Evolutionary conservation across 768 basidiomycete genomes (phyloP).

Genomic region (Clitopilus passeckerianus): DNA sequence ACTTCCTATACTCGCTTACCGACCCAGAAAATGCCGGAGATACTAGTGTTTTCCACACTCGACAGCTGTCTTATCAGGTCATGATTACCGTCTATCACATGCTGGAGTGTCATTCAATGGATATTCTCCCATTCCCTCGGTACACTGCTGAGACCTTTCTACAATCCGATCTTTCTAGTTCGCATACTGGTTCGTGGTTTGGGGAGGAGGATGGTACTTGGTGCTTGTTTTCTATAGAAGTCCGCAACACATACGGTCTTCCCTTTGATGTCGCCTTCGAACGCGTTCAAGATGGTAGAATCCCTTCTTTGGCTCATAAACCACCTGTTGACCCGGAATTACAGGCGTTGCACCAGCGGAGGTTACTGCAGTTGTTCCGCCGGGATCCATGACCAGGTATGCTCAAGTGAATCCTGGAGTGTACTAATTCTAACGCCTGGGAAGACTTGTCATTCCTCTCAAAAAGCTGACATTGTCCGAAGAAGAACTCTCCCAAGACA

Average conservation of each 20-base stretch:
- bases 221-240: constrained; percentile 86
- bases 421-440: background rate
- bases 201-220: constrained; percentile 37
- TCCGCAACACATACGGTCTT: constrained; percentile 87
- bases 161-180: constrained; percentile 8
- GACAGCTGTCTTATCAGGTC: constrained; percentile 85
- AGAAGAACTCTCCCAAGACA: constrained; percentile 53
- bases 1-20: constrained; percentile 78
- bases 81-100: constrained; percentile 94
- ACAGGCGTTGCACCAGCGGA: constrained; percentile 36
- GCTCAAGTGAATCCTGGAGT: constrained; percentile 10
- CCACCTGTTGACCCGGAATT: constrained; percentile 3
- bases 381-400: constrained; percentile 82
- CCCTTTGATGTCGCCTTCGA: constrained; percentile 88
- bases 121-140: constrained; percentile 62
- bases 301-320: background rate
- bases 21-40: constrained; percentile 36
- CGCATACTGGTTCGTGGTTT: constrained; percentile 14
- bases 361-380: constrained; percentile 65
- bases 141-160: constrained; percentile 3
- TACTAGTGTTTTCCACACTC: constrained; percentile 68
- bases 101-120: constrained; percentile 83
- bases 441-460: constrained; percentile 66
- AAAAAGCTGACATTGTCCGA: constrained; percentile 62
- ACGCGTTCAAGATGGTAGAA: constrained; percentile 56